These are phyloP conservation scores for Paecilomyces fulvus DNA, from an alignment of 2,329 filamentous ascomycete species.

Conservation along the genomic window DNA sequence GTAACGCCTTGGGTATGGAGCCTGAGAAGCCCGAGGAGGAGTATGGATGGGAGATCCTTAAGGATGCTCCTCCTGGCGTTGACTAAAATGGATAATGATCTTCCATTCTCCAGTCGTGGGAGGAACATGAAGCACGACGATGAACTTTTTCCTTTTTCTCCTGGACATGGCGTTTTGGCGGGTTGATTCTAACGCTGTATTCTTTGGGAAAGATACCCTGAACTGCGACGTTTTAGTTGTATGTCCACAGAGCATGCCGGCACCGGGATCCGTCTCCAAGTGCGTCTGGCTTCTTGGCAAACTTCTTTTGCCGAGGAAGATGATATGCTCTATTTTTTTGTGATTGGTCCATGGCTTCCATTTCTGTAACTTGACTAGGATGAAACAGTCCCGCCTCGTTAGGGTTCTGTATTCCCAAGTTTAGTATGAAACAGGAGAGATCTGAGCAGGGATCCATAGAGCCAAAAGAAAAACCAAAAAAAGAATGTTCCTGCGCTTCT, in stretches of 20 bases:
- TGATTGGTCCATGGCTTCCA: neutral
- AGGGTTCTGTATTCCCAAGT: neutral
- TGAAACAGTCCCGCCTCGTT: neutral
- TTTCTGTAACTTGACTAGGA: neutral
- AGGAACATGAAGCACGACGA: slow-evolving; percentile 13
- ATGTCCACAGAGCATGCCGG: neutral
- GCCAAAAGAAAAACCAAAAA: neutral
- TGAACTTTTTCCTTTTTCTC: neutral
- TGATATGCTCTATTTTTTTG: neutral
- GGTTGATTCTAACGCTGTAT: slow-evolving; percentile 8
- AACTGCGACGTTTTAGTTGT: slow-evolving; percentile 3
- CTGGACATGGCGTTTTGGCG: slow-evolving; percentile 15
- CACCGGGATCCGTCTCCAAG: neutral
- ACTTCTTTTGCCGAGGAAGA: neutral
- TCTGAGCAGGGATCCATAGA: neutral
- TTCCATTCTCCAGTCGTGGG: neutral
- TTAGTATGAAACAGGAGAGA: neutral
- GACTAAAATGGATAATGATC: slow-evolving; percentile 15
- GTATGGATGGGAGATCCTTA: slow-evolving; percentile 41
- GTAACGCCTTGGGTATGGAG: slow-evolving; percentile 41
- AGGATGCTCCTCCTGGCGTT: slow-evolving; percentile 29
- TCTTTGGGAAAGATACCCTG: slow-evolving; percentile 17
- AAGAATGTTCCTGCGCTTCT: neutral
- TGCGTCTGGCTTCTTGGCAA: neutral
- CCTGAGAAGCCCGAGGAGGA: slow-evolving; percentile 41